Percentiles rank a stretch among this genome's conserved stretches.
phyloP scores from a whole-genome alignment of 768 basidiomycete genomes.

The Udeniomyces megalosporus region DNA sequence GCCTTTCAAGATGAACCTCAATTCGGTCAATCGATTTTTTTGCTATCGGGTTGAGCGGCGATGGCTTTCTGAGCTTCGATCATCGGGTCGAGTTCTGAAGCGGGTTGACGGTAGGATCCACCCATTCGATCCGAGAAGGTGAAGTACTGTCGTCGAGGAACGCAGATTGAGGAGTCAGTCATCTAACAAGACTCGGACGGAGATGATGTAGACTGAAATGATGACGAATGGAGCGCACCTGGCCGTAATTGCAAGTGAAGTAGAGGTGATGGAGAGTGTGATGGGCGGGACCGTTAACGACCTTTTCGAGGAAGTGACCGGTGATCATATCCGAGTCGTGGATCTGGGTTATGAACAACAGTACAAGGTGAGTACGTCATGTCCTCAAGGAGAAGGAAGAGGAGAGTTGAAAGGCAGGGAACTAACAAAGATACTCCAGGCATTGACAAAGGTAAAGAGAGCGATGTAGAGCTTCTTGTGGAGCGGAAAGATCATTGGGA shows the following conservation, averaged over 20 bases:
- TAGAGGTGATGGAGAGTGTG: slow-evolving; percentile 94
- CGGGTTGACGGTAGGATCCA: slow-evolving; percentile 79
- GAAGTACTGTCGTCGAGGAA: slow-evolving; percentile 58
- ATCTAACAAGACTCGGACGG: slow-evolving; percentile 2
- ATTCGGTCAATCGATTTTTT: not conserved
- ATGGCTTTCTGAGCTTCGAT: slow-evolving; percentile 20
- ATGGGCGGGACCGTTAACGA: slow-evolving; percentile 97
- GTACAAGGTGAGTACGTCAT: too few species aligned
- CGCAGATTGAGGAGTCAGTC: not conserved
- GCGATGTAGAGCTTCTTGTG: slow-evolving; percentile 66
- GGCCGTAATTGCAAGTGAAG: slow-evolving; percentile 92
- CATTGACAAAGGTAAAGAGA: slow-evolving; percentile 80
- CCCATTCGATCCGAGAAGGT: slow-evolving; percentile 76
- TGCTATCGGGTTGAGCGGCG: not conserved
- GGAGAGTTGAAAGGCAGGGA: slow-evolving; percentile 14
- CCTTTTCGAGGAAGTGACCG: slow-evolving; percentile 64
- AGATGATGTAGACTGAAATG: not conserved
- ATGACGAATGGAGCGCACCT: slow-evolving; percentile 33
- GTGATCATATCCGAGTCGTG: slow-evolving; percentile 82
- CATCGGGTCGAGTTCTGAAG: slow-evolving; percentile 65
- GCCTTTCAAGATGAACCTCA: too few species aligned
- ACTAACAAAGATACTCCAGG: slow-evolving; percentile 77
- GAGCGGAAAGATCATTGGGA: slow-evolving; percentile 75
- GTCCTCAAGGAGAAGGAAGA: not conserved
- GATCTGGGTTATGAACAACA: too few species aligned